Evolutionary conservation across 495 filamentous ascomycete genomes (phyloP), one percentile per base, ranked within the genome.

Genomic region (Penicillium daleae): DNA sequence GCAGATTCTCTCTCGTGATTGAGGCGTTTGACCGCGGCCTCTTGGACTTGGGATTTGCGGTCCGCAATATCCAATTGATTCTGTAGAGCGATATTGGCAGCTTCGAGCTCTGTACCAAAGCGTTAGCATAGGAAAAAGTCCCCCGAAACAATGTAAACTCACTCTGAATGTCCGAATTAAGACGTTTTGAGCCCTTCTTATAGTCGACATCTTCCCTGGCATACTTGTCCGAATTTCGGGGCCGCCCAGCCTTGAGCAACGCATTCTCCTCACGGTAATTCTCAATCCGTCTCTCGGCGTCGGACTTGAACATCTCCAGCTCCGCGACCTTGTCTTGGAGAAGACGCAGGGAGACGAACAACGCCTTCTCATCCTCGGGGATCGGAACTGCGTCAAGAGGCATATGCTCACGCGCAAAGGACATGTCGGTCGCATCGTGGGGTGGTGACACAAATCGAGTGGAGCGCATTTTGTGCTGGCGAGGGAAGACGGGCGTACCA

Each of bases 361-460:
- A 76, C 29, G 86, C 87, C 63, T 89, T 87, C 64, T 90, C 88
- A 57, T 92, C 88, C 32, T 84, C 81, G 12, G 88, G 87, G 48
- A 91, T 80, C 0, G 86, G 83, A n/a, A 90, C 78, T 22, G 85
- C 82, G 35, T 89, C 84, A 31, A 90, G 73, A n/a, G 77, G 79
- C 15, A 82, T 65, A 59, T 84, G 80, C 31, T 78, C 76, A 21
- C 76, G 78, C 22, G 76, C 74, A 7, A 76, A 51, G 32, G 68
- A 80, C 49, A 68, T 66, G 32, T 81, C 82, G 33, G 68, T 74
- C 44, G 42, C 64, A 70, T 80, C 78, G 59, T 71, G 72, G 29
- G 63, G 79, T 13, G 74, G 78, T n/a, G 82, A 81, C 5, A 82
- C 73, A 64, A 88, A 86, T n/a, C 85, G 83, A 19, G 86, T 86